Base-by-base conservation (phyloP, 176 grass and related monocot species). In the Pontederia paniculata region DNA sequence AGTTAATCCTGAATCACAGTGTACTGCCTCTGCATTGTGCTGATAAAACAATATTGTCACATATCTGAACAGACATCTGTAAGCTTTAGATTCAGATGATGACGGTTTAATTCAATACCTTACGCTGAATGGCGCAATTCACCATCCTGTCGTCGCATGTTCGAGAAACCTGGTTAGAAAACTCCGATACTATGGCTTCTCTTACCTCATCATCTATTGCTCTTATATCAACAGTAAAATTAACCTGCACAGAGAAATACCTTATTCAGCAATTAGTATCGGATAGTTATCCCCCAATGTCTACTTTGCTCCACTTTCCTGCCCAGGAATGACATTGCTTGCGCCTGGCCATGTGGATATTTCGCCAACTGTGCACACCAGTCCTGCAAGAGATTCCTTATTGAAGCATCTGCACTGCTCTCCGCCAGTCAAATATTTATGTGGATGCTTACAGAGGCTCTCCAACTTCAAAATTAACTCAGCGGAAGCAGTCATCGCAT, bases 321-420 rank as follows among this genome's bases (percentile, higher is more conserved):
- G 93, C 16, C 86, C 83, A 9, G 93, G 93, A 23, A 98, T 98
- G 42, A 91, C 93, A 44, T 98, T 97, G 77, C 91, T 97, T 12
- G 91, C 86, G 37, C 91, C 83, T 17, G 93, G 93, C 93, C 86
- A 98, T n/a, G 72, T 77, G 45, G 74, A 77, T 14, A 98, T 70
- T 60, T 98, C 83, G 2, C 93, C 86, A 0, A 98, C 93, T 4
- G 93, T 98, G 86, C 93, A 98, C 44, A 98, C 93, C 21, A 98
- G 70, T 11, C 93, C 93, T 12, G 80, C 63, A 13, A 87, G 56
- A 57, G 91, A 87, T 72, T 84, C 80, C 72, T 81, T 76, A 0
- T 60, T 77, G 70, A 84, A 81, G 74, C 58, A 74, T 3, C 74
- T 70, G 48, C 82, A 90, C 17, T 82, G 78, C 50, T 97, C 68